Conservation (phyloP, 352 stramenopile genomes). For the Globisporangium polare region DNA sequence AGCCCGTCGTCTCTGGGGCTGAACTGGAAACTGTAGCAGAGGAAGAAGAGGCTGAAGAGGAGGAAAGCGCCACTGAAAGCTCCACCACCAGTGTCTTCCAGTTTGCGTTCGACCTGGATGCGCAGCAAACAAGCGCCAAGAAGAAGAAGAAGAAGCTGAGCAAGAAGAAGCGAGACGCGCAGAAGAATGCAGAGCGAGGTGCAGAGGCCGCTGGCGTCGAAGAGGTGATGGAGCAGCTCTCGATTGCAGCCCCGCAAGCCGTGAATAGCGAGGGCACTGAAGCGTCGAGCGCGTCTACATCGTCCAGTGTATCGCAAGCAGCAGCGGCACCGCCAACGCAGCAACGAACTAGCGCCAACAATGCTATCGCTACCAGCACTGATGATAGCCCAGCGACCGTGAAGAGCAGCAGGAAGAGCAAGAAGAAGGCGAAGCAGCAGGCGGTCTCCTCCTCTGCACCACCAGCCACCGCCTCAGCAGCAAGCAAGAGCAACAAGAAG, state of each 20-base stretch:
- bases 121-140: neutral
- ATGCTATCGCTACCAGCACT: neutral
- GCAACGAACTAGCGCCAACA: too few relatives aligned
- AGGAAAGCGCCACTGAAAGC: neutral
- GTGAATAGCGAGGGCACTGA: neutral
- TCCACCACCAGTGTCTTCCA: slow-evolving; percentile 2
- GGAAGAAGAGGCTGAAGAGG: neutral
- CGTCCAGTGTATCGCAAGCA: neutral
- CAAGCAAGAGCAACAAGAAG: neutral
- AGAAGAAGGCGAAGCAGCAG: slow-evolving; percentile 1
- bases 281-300: neutral
- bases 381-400: neutral
- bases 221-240: slow-evolving; percentile 1
- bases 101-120: slow-evolving; percentile 15
- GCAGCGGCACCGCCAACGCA: neutral
- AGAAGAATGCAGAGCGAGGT: neutral
- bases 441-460: neutral
- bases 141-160: slow-evolving; percentile 19
- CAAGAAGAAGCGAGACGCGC: slow-evolving; percentile 19
- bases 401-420: slow-evolving; percentile 26
- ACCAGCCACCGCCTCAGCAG: neutral
- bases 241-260: neutral
- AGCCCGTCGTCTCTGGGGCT: too few relatives aligned
- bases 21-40: neutral
- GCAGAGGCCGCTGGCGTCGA: neutral